Conservation (phyloP, 345 rosid species). For the Microthlaspi erraticum region DNA sequence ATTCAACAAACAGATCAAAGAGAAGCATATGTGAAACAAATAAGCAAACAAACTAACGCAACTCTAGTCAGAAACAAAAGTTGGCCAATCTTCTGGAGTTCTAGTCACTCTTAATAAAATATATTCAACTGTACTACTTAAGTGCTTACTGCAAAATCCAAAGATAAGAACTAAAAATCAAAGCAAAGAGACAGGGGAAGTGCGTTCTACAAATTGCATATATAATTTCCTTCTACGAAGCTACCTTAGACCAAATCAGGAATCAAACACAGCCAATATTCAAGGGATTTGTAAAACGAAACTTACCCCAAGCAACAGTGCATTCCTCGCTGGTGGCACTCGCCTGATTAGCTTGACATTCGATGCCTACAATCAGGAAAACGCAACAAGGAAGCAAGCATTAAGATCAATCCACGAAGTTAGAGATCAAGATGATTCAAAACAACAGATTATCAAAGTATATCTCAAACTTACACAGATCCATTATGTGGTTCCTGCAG, state of each 20-base stretch:
- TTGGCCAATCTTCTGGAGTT: background rate
- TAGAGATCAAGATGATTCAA: constrained; percentile 1
- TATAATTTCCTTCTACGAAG: background rate
- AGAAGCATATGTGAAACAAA: background rate
- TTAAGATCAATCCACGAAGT: background rate
- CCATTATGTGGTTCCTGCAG: constrained; percentile 89
- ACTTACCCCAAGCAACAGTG: constrained; percentile 91
- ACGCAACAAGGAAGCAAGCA: background rate
- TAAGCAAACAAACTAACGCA: background rate
- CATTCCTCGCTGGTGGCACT: constrained; percentile 89
- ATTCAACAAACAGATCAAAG: background rate
- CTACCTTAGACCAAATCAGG: background rate
- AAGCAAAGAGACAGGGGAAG: background rate
- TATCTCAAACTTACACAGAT: constrained; percentile 59
- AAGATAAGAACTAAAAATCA: background rate
- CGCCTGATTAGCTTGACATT: constrained; percentile 88
- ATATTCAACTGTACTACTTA: background rate
- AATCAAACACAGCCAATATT: background rate
- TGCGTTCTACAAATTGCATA: background rate
- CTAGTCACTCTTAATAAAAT: background rate
- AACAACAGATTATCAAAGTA: background rate
- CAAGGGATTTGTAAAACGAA: background rate
- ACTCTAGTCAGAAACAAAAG: background rate
- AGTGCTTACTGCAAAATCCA: background rate
- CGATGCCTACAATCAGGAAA: constrained; percentile 57